These are phyloP conservation scores for Eutrema heterophyllum DNA, from an alignment of 345 rosid species.

Conservation along the genomic window DNA sequence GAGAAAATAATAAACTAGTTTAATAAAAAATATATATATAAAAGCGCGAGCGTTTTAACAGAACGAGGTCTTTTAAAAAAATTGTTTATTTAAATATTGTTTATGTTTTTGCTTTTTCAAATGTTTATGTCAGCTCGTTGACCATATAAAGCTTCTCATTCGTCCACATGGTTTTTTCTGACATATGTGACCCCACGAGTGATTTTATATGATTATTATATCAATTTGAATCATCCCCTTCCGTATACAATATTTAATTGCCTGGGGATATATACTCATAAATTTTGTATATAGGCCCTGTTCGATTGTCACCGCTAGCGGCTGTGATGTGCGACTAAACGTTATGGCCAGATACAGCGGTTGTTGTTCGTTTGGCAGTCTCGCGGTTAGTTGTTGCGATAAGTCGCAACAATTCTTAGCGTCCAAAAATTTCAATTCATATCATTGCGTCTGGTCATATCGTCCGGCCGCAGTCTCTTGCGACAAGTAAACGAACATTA, in stretches of 20 bases:
- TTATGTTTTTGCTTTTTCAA: constrained; percentile 10
- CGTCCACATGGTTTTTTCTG: constrained; percentile 29
- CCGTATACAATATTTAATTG: constrained; percentile 5
- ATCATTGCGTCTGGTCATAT: too few species aligned
- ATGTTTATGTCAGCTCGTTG: constrained; percentile 37
- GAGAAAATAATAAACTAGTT: constrained; percentile 3
- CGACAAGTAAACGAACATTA: too few species aligned
- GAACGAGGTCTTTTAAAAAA: constrained; percentile 15
- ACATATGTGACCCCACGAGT: constrained; percentile 31
- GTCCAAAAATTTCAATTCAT: too few species aligned
- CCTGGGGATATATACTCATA: not conserved
- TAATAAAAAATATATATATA: not conserved
- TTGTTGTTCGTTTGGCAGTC: too few species aligned
- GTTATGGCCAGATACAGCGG: too few species aligned
- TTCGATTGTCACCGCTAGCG: too few species aligned
- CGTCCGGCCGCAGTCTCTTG: too few species aligned
- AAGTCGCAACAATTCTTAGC: too few species aligned
- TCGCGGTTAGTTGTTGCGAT: too few species aligned
- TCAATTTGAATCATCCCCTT: constrained; percentile 8
- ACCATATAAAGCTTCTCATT: constrained; percentile 30
- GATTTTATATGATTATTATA: constrained; percentile 27
- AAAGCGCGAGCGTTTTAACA: constrained; percentile 32
- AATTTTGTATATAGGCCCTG: not conserved
- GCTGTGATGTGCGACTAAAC: too few species aligned
- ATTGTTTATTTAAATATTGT: not conserved